Base-by-base conservation (phyloP, 2,329 filamentous ascomycete species). In the Monilinia fructicola region DNA sequence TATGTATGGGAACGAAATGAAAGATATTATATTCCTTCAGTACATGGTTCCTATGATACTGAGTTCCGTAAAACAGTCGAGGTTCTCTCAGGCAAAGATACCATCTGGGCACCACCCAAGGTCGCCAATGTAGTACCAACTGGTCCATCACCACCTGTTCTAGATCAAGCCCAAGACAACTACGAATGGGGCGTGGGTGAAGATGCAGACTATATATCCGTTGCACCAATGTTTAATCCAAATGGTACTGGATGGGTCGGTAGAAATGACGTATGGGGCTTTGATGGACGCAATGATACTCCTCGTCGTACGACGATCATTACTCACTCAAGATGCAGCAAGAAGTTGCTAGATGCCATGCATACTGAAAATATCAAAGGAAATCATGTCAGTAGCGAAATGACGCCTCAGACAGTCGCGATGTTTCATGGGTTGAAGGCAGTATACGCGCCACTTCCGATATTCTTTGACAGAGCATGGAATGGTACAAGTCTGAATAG, bases 181-280 rank as follows among this genome's bases (percentile, higher is more conserved):
- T 92, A 90, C 76, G 78, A 86, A 74, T 93, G 90, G 90, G 90
- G 90, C 67, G 87, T 91, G 2, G 90, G 87, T 55, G 90, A 92
- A 76, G 87, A 91, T 69, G 89, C 90, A 9, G 90, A 92, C 74
- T 83, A 90, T 67, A 88, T 75, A 31, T 70, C 73, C 3, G 65
- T 93, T 70, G 87, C 89, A 42, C 91, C 91, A n/a, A 90, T 93
- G 69, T 93, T 93, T 79, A 88, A 93, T 74, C 87, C 89, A 0
- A 81, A 85, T 53, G 83, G 84, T 72, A 92, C 90, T 63, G 87
- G 87, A 71, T 93, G 91, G 90, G 84, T 91, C 40, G 88, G 90
- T 75, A 82, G 82, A 60, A 81, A 87, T 71, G 87, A 91, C 55
- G 67, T 75, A 2, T 75, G 71, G 72, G 88, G 88, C 52, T 92